Evolutionary conservation across 768 basidiomycete genomes (phyloP).

Genomic region (Mycena floridula): DNA sequence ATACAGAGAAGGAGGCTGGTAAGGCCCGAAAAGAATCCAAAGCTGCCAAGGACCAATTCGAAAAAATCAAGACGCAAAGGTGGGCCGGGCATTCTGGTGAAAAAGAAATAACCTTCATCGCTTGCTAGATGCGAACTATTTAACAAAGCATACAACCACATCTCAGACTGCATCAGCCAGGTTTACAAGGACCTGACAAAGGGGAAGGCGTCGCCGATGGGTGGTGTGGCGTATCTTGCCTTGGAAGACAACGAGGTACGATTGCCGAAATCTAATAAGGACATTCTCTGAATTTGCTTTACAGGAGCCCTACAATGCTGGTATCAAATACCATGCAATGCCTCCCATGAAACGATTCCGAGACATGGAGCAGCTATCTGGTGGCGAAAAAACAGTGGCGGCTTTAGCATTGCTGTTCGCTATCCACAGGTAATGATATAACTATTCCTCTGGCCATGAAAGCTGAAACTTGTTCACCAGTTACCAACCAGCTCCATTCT

Average conservation of each 20-base stretch:
- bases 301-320: conserved; percentile 78
- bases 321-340: conserved; percentile 99
- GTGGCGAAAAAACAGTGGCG: conserved; percentile 98
- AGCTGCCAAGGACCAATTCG: conserved; percentile 86
- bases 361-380: conserved; percentile 98
- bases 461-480: conserved; percentile 29
- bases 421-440: conserved; percentile 88
- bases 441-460: not conserved
- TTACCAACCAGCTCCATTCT: conserved; percentile 95
- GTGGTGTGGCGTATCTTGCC: conserved; percentile 94
- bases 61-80: conserved; percentile 80
- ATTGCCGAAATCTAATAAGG: not conserved
- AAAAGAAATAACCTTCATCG: not conserved
- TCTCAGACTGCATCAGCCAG: conserved; percentile 88
- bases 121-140: conserved; percentile 67
- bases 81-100: too few relatives aligned
- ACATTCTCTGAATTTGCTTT: conserved; percentile 3
- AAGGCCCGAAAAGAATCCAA: conserved; percentile 88
- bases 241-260: conserved; percentile 92
- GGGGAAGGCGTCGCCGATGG: conserved; percentile 88
- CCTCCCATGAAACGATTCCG: conserved; percentile 99
- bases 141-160: conserved; percentile 94
- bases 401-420: conserved; percentile 95
- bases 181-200: conserved; percentile 99
- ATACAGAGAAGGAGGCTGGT: conserved; percentile 91